phyloP scores from a whole-genome alignment of 208 protist genomes.

The Acanthamoeba royreba region DNA sequence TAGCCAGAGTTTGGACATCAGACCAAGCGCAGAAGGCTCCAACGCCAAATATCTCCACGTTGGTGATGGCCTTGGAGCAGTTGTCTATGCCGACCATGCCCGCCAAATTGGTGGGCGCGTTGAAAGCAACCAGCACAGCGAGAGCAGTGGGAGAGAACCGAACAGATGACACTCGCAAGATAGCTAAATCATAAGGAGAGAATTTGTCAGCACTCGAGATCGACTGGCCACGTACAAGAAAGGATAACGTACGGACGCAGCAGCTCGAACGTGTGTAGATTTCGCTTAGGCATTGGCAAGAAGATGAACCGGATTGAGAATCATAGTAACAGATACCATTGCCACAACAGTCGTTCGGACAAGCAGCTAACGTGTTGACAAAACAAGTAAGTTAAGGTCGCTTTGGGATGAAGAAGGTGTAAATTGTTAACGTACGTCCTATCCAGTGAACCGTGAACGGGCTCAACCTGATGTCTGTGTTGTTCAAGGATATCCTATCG shows the following conservation, averaged over 20 bases:
- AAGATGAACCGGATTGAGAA: not conserved
- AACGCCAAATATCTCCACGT: not conserved
- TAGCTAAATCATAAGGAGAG: not conserved
- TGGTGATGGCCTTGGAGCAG: not conserved
- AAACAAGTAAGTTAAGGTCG: not conserved
- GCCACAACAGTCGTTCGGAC: not conserved
- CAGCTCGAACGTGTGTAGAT: not conserved
- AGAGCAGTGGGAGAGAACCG: not conserved
- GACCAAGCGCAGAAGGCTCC: not conserved
- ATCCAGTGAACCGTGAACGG: not conserved
- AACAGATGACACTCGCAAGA: not conserved
- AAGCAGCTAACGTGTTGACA: not conserved
- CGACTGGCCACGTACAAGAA: not conserved
- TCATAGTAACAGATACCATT: not conserved
- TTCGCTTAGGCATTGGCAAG: not conserved
- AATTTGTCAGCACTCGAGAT: not conserved
- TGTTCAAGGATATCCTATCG: not conserved
- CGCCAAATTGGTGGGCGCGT: conserved; percentile 26
- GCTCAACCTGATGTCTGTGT: not conserved
- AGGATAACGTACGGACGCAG: not conserved
- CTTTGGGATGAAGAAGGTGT: not conserved
- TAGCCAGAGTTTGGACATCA: not conserved
- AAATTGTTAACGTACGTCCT: not conserved
- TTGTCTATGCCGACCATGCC: not conserved
- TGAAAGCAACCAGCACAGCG: not conserved